These are phyloP conservation scores for Diacronema lutheri DNA, from an alignment of 78 protist genomes.

Conservation along the genomic window DNA sequence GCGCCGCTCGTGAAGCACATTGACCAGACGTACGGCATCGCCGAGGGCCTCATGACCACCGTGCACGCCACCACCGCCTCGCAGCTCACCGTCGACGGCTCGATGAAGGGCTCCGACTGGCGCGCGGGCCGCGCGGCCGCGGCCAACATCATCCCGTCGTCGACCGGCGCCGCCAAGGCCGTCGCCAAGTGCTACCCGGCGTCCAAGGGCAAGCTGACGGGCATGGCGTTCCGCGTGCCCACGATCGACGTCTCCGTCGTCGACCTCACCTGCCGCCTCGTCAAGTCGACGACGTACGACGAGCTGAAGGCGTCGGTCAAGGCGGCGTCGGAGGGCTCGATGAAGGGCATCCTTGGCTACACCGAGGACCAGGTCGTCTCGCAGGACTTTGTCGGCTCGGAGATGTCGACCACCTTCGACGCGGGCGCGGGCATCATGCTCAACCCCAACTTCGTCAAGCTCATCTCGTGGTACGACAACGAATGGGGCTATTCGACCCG, in stretches of 20 bases:
- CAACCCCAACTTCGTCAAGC: slow-evolving; percentile 50
- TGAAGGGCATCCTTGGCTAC: slow-evolving; percentile 87
- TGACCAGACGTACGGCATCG: slow-evolving; percentile 91
- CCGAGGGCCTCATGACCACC: slow-evolving; percentile 88
- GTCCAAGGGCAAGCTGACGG: slow-evolving; percentile 65
- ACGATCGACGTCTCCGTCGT: slow-evolving; percentile 59
- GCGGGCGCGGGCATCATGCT: slow-evolving; percentile 42
- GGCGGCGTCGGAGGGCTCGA: slow-evolving; percentile 63
- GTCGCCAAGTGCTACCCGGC: slow-evolving; percentile 59
- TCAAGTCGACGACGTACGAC: slow-evolving; percentile 43
- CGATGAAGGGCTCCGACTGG: slow-evolving; percentile 38
- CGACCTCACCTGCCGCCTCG: slow-evolving; percentile 56
- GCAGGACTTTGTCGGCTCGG: slow-evolving; percentile 68
- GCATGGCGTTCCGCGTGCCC: slow-evolving; percentile 78
- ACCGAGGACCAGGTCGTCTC: slow-evolving; percentile 94
- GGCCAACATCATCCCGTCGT: slow-evolving; percentile 69
- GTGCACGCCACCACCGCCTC: slow-evolving; percentile 71
- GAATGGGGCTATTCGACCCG: slow-evolving; percentile 61
- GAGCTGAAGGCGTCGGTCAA: slow-evolving; percentile 63
- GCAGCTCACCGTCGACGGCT: slow-evolving; percentile 62
- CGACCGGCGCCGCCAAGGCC: slow-evolving; percentile 80
- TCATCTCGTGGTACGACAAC: slow-evolving; percentile 69
- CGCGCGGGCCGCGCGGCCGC: slow-evolving; percentile 68
- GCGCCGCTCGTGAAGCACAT: slow-evolving; percentile 96
- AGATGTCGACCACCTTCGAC: slow-evolving; percentile 53